Evolutionary conservation across 2,329 filamentous ascomycete genomes (phyloP), one percentile per base, ranked within the genome.

Genomic region (Cytospora chrysosperma): DNA sequence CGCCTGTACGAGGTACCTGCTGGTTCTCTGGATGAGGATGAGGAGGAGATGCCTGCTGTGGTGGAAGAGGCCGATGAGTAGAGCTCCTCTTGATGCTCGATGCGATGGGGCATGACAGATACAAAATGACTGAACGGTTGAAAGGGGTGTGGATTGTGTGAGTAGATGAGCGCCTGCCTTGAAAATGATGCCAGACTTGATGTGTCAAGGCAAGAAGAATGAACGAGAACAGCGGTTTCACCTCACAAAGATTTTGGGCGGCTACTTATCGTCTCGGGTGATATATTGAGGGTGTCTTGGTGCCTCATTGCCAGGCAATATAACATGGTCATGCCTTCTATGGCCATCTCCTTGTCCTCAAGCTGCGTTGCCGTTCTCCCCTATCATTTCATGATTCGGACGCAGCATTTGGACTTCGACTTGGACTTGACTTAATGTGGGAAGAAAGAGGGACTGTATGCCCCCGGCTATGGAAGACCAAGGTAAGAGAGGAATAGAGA

Each of bases 1-100:
- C 88, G 95, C 68, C 80, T 99, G 73, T 99, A 99, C 81, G 89
- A 93, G 76, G 91, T 99, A 9, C 95, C 95, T 1, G 79, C 86
- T 58, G 87, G 89, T 72, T 95, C 92, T 67, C 94, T 98, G 75
- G 95, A 98, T 72, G 94, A 98, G 71, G 91, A 94, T 37, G 90
- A 96, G 59, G 58, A 60, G 65, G 83, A 83, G 56, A 83, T 82
- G 65, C 34, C 50, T 5, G 51, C 17, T 28, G 76, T 78, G 37
- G 80, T 79, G 40, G 79, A 79, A 51, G 82, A 81, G 69, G 83
- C 81, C 59, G 83, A 81, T 58, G 82, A 81, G 50, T 82, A 85
- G 65, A 50, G 37, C 26, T 62, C 49, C 47, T 59, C 49, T 26
- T n/a, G 32, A n/a, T 13, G n/a, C 49, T 27, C 24, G 26, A 6